phyloP scores from a whole-genome alignment of 768 basidiomycete genomes.

The Suillus plorans region DNA sequence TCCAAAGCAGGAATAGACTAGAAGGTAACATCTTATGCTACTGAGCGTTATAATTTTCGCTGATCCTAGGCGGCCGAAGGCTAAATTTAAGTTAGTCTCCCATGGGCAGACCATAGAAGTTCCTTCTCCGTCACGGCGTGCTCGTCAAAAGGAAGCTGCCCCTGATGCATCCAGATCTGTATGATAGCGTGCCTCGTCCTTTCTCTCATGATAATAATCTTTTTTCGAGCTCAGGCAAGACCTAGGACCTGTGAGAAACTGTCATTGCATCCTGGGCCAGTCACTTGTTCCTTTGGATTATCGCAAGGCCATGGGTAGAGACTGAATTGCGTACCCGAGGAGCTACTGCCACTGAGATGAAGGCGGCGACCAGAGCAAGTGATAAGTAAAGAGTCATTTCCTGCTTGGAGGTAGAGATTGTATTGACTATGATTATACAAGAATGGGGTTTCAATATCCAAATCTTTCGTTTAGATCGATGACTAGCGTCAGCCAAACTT shows the following conservation, averaged over 20 bases:
- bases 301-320: not conserved
- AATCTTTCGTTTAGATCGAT: too few relatives aligned
- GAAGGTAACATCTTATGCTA: not conserved
- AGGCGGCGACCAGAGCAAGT: not conserved
- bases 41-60: not conserved
- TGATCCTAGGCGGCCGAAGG: not conserved
- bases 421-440: too few relatives aligned
- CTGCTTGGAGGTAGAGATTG: not conserved
- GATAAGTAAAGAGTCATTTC: not conserved
- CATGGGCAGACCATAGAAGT: not conserved
- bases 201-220: not conserved
- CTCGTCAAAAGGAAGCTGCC: not conserved
- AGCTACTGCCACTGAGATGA: not conserved
- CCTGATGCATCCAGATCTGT: not conserved
- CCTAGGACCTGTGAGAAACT: not conserved
- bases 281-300: not conserved
- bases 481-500: too few relatives aligned
- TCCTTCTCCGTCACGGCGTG: too few relatives aligned
- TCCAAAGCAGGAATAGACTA: conserved; percentile 15
- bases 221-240: not conserved
- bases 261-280: not conserved
- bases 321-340: not conserved
- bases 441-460: too few relatives aligned
- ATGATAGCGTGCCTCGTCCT: not conserved
- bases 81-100: not conserved